phyloP scores from a whole-genome alignment of 2,329 filamentous ascomycete genomes.

The Conoideocrella luteorostrata region DNA sequence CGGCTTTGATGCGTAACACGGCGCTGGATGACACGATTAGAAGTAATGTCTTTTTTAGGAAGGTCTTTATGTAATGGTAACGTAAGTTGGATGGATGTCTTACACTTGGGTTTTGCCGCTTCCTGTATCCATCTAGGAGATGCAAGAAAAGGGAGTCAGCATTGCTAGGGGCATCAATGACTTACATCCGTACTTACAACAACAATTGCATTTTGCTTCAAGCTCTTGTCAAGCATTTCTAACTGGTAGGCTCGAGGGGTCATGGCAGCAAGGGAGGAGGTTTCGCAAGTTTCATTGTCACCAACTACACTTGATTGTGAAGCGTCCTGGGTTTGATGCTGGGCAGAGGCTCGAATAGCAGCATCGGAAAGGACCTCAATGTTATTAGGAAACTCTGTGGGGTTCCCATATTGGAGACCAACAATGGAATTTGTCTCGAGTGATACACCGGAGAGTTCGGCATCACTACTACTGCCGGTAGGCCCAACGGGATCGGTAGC shows the following conservation, averaged over 20 bases:
- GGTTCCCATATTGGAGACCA: conserved; percentile 1
- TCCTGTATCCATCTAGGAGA: conserved; percentile 68
- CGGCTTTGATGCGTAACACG: conserved; percentile 58
- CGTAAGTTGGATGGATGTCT: conserved; percentile 18
- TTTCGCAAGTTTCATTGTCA: conserved; percentile 4
- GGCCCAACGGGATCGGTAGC: conserved; percentile 3
- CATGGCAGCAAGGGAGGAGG: conserved; percentile 23
- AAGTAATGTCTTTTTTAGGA: background rate
- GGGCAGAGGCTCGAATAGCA: conserved; percentile 7
- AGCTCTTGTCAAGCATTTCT: conserved; percentile 68
- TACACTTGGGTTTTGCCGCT: conserved; percentile 75
- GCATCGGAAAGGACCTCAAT: conserved; percentile 14
- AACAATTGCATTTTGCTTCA: conserved; percentile 65
- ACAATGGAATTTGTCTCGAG: background rate
- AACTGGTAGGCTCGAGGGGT: conserved; percentile 59
- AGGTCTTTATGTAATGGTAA: background rate
- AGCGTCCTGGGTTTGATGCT: background rate
- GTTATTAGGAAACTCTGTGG: conserved; percentile 6
- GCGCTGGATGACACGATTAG: conserved; percentile 39
- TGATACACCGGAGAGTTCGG: conserved; percentile 7
- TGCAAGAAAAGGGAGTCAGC: background rate
- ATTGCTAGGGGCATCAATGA: too few species aligned
- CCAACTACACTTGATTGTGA: background rate
- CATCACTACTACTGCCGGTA: conserved; percentile 5
- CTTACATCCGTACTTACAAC: conserved; percentile 40